Evolutionary conservation across 2,329 filamentous ascomycete species (phyloP).

Genomic region (Hymenoscyphus fructigenus): DNA sequence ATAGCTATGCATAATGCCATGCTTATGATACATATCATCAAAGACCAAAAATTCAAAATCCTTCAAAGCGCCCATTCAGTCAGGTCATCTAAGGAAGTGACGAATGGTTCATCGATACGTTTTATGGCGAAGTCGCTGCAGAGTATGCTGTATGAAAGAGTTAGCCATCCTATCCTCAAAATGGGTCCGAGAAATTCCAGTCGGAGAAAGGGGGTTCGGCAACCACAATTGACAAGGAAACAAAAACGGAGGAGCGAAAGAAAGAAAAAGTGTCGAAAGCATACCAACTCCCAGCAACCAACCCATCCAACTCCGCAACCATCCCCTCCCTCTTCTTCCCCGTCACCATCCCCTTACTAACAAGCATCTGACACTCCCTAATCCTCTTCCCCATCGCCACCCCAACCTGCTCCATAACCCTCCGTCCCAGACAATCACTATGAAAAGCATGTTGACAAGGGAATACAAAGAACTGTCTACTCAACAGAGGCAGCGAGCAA

Average conservation of each 20-base stretch:
- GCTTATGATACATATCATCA: slow-evolving; percentile 1
- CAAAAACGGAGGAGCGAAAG: background rate
- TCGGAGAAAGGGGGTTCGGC: slow-evolving; percentile 5
- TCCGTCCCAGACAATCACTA: slow-evolving; percentile 85
- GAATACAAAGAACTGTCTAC: slow-evolving; percentile 95
- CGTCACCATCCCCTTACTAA: slow-evolving; percentile 71
- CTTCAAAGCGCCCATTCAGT: slow-evolving; percentile 70
- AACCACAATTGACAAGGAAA: background rate
- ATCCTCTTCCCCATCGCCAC: slow-evolving; percentile 76
- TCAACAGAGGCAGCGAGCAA: slow-evolving; percentile 81
- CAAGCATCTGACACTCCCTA: slow-evolving; percentile 78
- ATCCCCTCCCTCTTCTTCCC: slow-evolving; percentile 76
- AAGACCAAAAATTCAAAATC: background rate
- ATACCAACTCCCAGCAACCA: slow-evolving; percentile 88
- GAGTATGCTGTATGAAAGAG: slow-evolving; percentile 62
- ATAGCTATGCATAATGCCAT: background rate
- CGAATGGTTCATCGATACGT: slow-evolving; percentile 89
- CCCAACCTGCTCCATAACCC: slow-evolving; percentile 80
- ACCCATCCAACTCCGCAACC: slow-evolving; percentile 83
- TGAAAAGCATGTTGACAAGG: slow-evolving; percentile 98
- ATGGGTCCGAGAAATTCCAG: background rate
- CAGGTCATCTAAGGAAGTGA: slow-evolving; percentile 68
- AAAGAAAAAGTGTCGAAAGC: slow-evolving; percentile 37
- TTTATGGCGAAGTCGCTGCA: slow-evolving; percentile 96
- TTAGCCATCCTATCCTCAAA: slow-evolving; percentile 10